Evolutionary conservation across 1,284 basidiomycete species (phyloP), one percentile per base, ranked within the genome.

Genomic region (Naganishia sp.): DNA sequence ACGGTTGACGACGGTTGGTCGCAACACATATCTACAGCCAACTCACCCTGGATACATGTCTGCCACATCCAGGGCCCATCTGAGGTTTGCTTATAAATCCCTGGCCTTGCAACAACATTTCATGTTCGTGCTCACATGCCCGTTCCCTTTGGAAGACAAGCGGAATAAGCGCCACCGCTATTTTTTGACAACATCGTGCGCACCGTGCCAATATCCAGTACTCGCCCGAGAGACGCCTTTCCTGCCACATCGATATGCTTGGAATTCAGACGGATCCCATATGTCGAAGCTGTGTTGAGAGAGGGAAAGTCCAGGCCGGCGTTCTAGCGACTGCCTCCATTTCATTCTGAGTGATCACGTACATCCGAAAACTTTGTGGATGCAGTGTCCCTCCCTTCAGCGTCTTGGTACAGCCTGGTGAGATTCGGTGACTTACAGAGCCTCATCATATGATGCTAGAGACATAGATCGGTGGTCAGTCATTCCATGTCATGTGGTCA

Each of bases 201-300:
- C 31, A 61, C 58, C 5, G 58, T 61, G 23, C 58, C 58, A n/a
- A 61, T 61, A 28, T 61, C 58, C 49, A 61, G 39, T 4, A 42
- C 41, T 18, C 45, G 32, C 23, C 25, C 32, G 2, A n/a, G 18
- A 9, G 21, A 18, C 15, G 31, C 58, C 6, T 32, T 17, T 23
- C 41, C 47, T 4, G 35, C 0, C 47, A 41, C 41, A 10, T 21
- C 15, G 28, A 2, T 18, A 11, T 18, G 11, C 13, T 17, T 25
- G 6, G 35, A 7, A n/a, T 9, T 17, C 28, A 42, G 32, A n/a
- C 25, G 23, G 13, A 51, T 41, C 6, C 58, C 58, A 25, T 61
- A 61, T 1, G 58, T 61, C 15, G 42, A 47, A 11, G 47, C 58
- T 61, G 25, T 18, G n/a, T 7, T 13, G 15, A 5, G 23, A 28